Evolutionary conservation across 148 eudicot genomes (phyloP).

Genomic region (Fagopyrum homotropicum): DNA sequence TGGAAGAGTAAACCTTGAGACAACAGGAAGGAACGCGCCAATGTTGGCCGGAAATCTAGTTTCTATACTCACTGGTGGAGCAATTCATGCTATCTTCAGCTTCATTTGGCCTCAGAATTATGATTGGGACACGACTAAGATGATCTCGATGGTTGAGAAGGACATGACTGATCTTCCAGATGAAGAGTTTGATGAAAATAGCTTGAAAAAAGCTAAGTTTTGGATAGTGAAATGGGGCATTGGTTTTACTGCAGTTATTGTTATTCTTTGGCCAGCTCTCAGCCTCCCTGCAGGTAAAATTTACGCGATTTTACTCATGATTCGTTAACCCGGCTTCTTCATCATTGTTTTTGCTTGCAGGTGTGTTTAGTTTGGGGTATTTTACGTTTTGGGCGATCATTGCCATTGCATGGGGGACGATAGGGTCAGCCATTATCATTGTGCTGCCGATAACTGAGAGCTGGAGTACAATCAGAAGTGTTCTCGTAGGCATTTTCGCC

Average conservation of each 20-base stretch:
- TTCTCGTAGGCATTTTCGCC: slow-evolving; percentile 67
- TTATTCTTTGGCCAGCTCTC: slow-evolving; percentile 75
- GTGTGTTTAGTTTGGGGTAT: slow-evolving; percentile 64
- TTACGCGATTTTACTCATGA: background rate
- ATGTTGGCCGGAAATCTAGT: slow-evolving; percentile 93
- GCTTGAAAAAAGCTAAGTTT: slow-evolving; percentile 50
- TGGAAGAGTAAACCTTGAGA: slow-evolving; percentile 74
- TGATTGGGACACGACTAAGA: slow-evolving; percentile 84
- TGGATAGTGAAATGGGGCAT: slow-evolving; percentile 98
- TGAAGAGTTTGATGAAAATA: slow-evolving; percentile 74
- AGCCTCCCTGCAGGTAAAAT: slow-evolving; percentile 82
- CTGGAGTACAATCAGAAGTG: slow-evolving; percentile 62
- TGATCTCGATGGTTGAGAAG: slow-evolving; percentile 83
- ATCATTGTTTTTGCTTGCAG: slow-evolving; percentile 25
- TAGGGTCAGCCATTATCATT: slow-evolving; percentile 78
- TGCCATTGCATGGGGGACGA: slow-evolving; percentile 90
- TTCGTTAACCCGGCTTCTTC: background rate
- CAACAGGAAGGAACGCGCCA: slow-evolving; percentile 84
- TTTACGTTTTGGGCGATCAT: slow-evolving; percentile 84
- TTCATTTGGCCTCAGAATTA: slow-evolving; percentile 72
- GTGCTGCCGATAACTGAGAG: slow-evolving; percentile 77
- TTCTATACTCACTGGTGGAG: slow-evolving; percentile 77
- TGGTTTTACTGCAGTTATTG: slow-evolving; percentile 72
- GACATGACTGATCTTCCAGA: slow-evolving; percentile 53
- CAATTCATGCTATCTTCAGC: slow-evolving; percentile 66